Evolutionary conservation across 345 rosid species (phyloP), one percentile per base, ranked within the genome.

Genomic region (Lepidium aucheri): DNA sequence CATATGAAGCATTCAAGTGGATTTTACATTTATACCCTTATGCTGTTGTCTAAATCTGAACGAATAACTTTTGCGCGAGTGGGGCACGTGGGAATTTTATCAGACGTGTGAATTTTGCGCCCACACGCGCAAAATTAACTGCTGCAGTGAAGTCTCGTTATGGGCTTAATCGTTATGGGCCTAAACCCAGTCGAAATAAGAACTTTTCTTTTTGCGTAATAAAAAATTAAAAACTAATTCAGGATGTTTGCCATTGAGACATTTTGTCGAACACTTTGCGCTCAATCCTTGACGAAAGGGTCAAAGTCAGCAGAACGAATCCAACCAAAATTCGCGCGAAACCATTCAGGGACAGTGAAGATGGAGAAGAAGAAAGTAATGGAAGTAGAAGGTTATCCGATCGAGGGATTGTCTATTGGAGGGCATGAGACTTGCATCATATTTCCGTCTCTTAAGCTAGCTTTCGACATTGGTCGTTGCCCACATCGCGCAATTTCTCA

Each of bases 401-500:
- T 94, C 1, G 97, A 90, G 47, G 99, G 99, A 32, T 61, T 90
- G 58, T 94, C 99, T 4, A 90, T 94, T 22, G 99, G 85, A 55
- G 97, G 99, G 24, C 97, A 88, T 33, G 95, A 94, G 69, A 88
- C 99, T 16, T 94, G 99, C 82, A 74, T 94, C 53, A 88, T 94
- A 39, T 85, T 94, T 65, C 88, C 97, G 8, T 72, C 89, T 70
- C 90, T 88, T 60, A 75, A 83, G 39, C 36, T 90, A 74, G 91
- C 97, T 51, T 90, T 94, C 68, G 97, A 88, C 62, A 90, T 88
- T 46, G 97, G 99, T 15, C 87, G 92, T 53, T 90, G 93, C 85
- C 99, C 99, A 8, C 90, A 79, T 51, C 96, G 95, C 30, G 96
- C 97, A 6, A 63, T 90, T 71, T 83, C 89, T 69, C 97, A 90